phyloP scores from a whole-genome alignment of 345 rosid species.

The Brassica rapa region DNA sequence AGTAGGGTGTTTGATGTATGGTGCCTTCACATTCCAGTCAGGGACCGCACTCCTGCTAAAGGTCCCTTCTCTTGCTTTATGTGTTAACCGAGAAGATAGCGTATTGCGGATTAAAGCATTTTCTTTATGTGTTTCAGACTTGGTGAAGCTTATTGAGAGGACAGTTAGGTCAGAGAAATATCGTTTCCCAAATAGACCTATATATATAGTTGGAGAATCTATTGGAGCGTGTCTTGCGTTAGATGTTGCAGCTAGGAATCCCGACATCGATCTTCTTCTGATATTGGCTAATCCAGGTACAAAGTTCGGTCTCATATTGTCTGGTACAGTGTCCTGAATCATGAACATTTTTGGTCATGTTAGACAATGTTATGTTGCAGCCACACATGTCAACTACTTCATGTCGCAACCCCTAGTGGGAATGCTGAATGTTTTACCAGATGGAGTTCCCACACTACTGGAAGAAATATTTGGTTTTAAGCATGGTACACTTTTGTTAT shows the following conservation, averaged over 20 bases:
- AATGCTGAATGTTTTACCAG: constrained; percentile 47
- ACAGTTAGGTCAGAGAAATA: constrained; percentile 44
- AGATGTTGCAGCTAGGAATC: constrained; percentile 34
- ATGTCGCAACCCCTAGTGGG: constrained; percentile 44
- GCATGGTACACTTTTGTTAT: not conserved
- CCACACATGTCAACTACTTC: constrained; percentile 51
- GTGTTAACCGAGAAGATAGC: not conserved
- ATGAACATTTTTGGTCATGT: not conserved
- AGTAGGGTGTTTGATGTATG: constrained; percentile 55
- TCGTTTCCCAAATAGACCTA: constrained; percentile 51
- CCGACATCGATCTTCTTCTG: constrained; percentile 49
- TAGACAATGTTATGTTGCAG: constrained; percentile 33
- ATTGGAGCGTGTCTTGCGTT: constrained; percentile 60
- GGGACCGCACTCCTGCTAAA: constrained; percentile 56
- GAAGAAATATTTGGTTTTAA: not conserved
- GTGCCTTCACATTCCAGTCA: constrained; percentile 45
- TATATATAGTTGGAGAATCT: constrained; percentile 64
- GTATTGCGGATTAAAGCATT: not conserved
- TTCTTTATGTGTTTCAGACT: constrained; percentile 36
- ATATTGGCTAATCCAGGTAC: constrained; percentile 64
- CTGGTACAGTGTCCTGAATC: not conserved
- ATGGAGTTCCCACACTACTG: constrained; percentile 13
- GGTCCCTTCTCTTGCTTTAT: constrained; percentile 37
- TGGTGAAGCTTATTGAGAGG: constrained; percentile 54
- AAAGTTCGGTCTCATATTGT: not conserved